Base-by-base conservation (phyloP, 345 rosid species). In the Salix koriyanagi region DNA sequence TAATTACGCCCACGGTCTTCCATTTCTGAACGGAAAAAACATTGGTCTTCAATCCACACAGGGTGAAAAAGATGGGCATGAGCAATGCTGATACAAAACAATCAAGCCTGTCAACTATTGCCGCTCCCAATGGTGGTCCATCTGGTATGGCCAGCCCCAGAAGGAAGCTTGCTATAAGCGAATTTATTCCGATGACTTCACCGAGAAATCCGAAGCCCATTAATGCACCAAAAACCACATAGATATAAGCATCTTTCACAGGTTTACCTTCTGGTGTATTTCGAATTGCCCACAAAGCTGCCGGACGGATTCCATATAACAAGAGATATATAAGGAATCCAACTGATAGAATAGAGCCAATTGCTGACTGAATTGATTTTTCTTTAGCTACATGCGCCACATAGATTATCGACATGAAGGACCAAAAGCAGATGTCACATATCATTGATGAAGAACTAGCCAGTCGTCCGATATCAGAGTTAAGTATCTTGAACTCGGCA, bases 401-500 rank as follows among this genome's bases (percentile, higher is more conserved):
- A 74, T 9, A 71, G 18, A 37, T 79, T 83, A 65, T 46, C 19
- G 65, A 81, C 71, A 54, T 30, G 3, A 64, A 10, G 19, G 52
- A 26, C 73, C 73, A 67, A 46, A 32, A 73, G 73, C 42, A 65
- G 14, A 80, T n/a, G 30, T 75, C 76, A 5, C 72, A 54, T 16
- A 80, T 72, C 75, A 83, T 66, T 1, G 88, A 79, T 13, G 85
- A 77, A 7, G 84, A 79, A n/a, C 76, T 67, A 1, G 89, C 84
- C 48, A 87, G 67, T 10, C 86, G 80, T 42, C 89, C 88, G 4
- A 87, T 77, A 74, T 87, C 89, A 2, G 89, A 83, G 70, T 85
- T 85, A 11, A 87, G 84, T 54, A 87, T 72, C 75, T 83, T 70
- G 36, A 84, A 80, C 21, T 87, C 88, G 1, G 75, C 70, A 4